These are phyloP conservation scores for Rosa lucieae DNA, from an alignment of 306 rosid species.

Conservation along the genomic window DNA sequence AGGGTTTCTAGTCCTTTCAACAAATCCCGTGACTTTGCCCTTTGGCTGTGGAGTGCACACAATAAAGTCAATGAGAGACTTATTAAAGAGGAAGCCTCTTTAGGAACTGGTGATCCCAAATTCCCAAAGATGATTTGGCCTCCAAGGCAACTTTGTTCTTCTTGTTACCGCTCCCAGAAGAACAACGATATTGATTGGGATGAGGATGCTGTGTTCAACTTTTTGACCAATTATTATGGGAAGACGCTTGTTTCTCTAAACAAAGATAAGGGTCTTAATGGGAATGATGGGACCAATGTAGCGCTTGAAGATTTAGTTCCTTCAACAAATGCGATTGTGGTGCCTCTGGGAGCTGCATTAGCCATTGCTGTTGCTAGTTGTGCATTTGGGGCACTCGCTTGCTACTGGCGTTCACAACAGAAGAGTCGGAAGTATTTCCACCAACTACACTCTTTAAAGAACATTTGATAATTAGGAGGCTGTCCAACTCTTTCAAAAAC, in stretches of 20 bases:
- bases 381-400: conserved; percentile 96
- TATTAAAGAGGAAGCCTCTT: conserved; percentile 71
- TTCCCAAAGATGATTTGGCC: conserved; percentile 96
- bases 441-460: conserved; percentile 92
- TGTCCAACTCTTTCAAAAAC: conserved; percentile 62
- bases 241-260: conserved; percentile 56
- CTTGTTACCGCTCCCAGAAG: conserved; percentile 51
- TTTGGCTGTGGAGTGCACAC: conserved; percentile 92
- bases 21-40: conserved; percentile 68
- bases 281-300: conserved; percentile 28
- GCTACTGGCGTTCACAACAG: conserved; percentile 98
- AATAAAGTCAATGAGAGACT: conserved; percentile 77
- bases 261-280: conserved; percentile 44
- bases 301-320: conserved; percentile 57
- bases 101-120: conserved; percentile 77
- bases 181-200: conserved; percentile 63
- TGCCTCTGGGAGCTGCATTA: conserved; percentile 95
- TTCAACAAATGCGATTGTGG: conserved; percentile 67
- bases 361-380: conserved; percentile 97
- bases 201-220: conserved; percentile 56
- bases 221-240: conserved; percentile 62
- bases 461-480: conserved; percentile 92
- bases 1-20: conserved; percentile 79
- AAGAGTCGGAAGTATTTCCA: conserved; percentile 99
- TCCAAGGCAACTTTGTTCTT: conserved; percentile 68